Evolutionary conservation across 805 yeast genomes (phyloP).

Genomic region (Yamadazyma akitaensis): DNA sequence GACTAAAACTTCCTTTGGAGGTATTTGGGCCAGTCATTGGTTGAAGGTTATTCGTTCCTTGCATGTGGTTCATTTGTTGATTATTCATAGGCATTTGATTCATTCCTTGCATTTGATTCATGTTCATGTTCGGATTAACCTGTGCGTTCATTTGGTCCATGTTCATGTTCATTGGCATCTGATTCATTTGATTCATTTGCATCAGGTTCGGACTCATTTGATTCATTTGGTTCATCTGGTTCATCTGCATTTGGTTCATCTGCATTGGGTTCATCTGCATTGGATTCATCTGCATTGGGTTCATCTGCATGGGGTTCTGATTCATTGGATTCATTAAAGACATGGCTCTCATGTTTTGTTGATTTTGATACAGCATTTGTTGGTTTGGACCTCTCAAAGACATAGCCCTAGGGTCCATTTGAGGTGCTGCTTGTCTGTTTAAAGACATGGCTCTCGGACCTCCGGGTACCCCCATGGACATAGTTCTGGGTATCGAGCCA

Average conservation of each 20-base stretch:
- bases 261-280: constrained; percentile 1
- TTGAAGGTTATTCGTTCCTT: background rate
- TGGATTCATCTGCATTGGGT: constrained; percentile 3
- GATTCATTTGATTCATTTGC: constrained; percentile 1
- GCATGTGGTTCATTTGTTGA: background rate
- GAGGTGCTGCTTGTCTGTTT: constrained; percentile 4
- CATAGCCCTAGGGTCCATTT: background rate
- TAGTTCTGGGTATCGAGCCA: constrained; percentile 15
- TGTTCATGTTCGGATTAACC: background rate
- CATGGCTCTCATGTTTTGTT: constrained; percentile 1
- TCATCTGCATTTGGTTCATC: constrained; percentile 8
- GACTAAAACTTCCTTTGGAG: background rate
- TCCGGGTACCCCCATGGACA: constrained; percentile 20
- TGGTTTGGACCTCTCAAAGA: constrained; percentile 2
- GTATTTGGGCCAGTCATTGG: background rate
- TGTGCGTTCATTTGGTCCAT: constrained; percentile 6
- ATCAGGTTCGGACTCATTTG: background rate
- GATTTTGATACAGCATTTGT: background rate
- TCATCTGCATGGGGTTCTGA: background rate
- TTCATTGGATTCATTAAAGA: constrained; percentile 4
- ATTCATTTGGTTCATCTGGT: constrained; percentile 2
- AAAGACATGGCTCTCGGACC: constrained; percentile 30
- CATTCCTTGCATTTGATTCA: background rate
- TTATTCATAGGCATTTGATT: background rate
- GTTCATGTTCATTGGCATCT: background rate